These are phyloP conservation scores for Hortiboletus campestris DNA, from an alignment of 768 basidiomycete species.

Conservation along the genomic window DNA sequence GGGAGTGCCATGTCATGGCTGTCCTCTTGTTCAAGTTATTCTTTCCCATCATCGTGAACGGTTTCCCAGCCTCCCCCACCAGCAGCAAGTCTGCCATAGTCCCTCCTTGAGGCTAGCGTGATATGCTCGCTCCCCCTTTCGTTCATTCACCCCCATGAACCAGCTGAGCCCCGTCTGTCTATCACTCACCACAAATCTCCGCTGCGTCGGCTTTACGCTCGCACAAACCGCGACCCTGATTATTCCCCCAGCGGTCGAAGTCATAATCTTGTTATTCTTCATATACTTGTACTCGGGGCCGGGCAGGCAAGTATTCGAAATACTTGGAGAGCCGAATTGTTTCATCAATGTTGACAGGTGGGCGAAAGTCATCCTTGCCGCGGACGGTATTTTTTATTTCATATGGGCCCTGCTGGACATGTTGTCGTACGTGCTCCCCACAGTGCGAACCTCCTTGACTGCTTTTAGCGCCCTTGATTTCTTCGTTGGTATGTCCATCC, in stretches of 20 bases:
- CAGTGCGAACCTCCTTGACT: slow-evolving; percentile 43
- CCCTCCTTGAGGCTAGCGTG: slow-evolving; percentile 26
- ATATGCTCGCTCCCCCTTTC: slow-evolving; percentile 34
- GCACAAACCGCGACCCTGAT: slow-evolving; percentile 50
- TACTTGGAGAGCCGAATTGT: background rate
- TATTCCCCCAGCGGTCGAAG: slow-evolving; percentile 63
- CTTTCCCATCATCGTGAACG: slow-evolving; percentile 28
- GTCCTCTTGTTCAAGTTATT: slow-evolving; percentile 10
- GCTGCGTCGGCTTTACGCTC: slow-evolving; percentile 55
- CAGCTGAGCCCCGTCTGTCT: slow-evolving; percentile 61
- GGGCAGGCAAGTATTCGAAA: slow-evolving; percentile 42
- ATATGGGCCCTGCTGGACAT: slow-evolving; percentile 58
- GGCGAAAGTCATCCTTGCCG: slow-evolving; percentile 55
- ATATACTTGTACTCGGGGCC: slow-evolving; percentile 47
- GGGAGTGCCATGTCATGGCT: slow-evolving; percentile 1
- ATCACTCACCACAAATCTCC: slow-evolving; percentile 67
- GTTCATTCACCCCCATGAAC: slow-evolving; percentile 15
- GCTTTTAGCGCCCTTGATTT: slow-evolving; percentile 57
- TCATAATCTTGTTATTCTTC: slow-evolving; percentile 55
- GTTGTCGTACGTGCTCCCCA: slow-evolving; percentile 53
- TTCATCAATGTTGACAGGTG: slow-evolving; percentile 32
- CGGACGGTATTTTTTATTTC: slow-evolving; percentile 63
- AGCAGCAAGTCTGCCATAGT: slow-evolving; percentile 49
- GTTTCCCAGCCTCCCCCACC: slow-evolving; percentile 9
- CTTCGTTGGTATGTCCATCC: slow-evolving; percentile 50